Base-by-base conservation (phyloP, 2,329 filamentous ascomycete genomes). In the Verticillium nubilum region DNA sequence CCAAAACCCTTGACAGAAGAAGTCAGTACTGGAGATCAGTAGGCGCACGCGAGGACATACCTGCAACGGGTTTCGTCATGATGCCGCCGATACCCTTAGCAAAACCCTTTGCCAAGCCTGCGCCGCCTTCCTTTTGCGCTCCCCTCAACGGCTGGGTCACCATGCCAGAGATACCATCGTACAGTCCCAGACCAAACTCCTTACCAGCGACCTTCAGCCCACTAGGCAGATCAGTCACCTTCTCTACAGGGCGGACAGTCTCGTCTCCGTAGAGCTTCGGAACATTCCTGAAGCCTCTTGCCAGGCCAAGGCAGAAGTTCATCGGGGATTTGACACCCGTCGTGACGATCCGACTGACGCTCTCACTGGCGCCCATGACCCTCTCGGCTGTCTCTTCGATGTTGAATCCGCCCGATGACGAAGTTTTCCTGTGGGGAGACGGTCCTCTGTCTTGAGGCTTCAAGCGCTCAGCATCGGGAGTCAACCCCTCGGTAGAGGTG, bases 251-350 rank as follows among this genome's bases (percentile, higher is more conserved):
- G 9, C 91, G 83, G 1, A 97, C 86, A 1, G 87, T 93, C 1
- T 91, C 86, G 67, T 96, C 92, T 50, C 92, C 90, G 69, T 97
- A 97, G 1, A 97, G 77, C 65, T 85, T 88, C 0, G 93, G 92
- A 5, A 90, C 88, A 67, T 97, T 97, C 69, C 94, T 89, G 70
- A 97, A 96, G 0, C 93, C 93, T 71, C 89, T 90, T 0, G 92
- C 89, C 37, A 97, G 75, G 1, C 90, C 90, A 50, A 97, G 75
- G 47, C 90, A 91, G 63, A 97, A 89, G 70, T 96, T 91, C 81
- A 95, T 88, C 0, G 92, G 93, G 1, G 88, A 88, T 66, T 90
- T 91, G 61, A 94, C 79, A 5, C 90, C 85, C n/a, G 89, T 87
- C 12, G 83, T 82, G 5, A 93, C 85, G 54, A 95, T 88, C n/a